Percentiles rank a stretch among this genome's conserved stretches.
These are phyloP conservation scores for Rubroboletus pulcherrimus DNA, from an alignment of 768 basidiomycete species.

Conservation along the genomic window DNA sequence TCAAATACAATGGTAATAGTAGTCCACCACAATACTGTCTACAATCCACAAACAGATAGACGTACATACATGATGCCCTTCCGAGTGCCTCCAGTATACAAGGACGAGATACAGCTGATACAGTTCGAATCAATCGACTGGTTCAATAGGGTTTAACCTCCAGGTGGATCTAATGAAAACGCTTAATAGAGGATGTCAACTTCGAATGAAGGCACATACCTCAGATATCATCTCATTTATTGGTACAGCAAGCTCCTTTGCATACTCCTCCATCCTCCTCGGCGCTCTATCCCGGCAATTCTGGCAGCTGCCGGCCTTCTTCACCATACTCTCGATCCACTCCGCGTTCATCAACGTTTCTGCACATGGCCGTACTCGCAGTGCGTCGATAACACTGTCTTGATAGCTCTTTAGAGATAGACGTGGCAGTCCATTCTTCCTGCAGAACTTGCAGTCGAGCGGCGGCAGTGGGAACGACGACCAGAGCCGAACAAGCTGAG, in stretches of 20 bases:
- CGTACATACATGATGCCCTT: slow-evolving; percentile 1
- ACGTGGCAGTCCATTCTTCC: slow-evolving; percentile 34
- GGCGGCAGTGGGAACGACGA: slow-evolving; percentile 28
- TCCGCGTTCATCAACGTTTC: slow-evolving; percentile 29
- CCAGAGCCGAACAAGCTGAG: slow-evolving; percentile 32
- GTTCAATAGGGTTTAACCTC: slow-evolving; percentile 30
- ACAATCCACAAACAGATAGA: neutral
- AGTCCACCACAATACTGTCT: neutral
- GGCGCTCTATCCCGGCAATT: slow-evolving; percentile 30
- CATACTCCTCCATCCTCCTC: slow-evolving; percentile 29
- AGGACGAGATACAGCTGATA: neutral
- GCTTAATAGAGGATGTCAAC: neutral
- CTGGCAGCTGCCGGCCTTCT: slow-evolving; percentile 29
- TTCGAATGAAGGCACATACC: slow-evolving; percentile 12
- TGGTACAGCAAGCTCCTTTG: slow-evolving; percentile 25
- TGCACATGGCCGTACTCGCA: slow-evolving; percentile 31
- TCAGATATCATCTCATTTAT: slow-evolving; percentile 28
- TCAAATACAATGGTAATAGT: neutral
- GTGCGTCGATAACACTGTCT: slow-evolving; percentile 31
- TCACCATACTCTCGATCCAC: slow-evolving; percentile 31
- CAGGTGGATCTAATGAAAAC: slow-evolving; percentile 19
- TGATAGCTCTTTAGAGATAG: slow-evolving; percentile 30
- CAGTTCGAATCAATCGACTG: slow-evolving; percentile 14
- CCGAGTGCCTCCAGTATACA: neutral
- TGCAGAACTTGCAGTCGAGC: slow-evolving; percentile 34